Evolutionary conservation across 2,329 filamentous ascomycete genomes (phyloP).

Genomic region (Helicocarpus griseus): DNA sequence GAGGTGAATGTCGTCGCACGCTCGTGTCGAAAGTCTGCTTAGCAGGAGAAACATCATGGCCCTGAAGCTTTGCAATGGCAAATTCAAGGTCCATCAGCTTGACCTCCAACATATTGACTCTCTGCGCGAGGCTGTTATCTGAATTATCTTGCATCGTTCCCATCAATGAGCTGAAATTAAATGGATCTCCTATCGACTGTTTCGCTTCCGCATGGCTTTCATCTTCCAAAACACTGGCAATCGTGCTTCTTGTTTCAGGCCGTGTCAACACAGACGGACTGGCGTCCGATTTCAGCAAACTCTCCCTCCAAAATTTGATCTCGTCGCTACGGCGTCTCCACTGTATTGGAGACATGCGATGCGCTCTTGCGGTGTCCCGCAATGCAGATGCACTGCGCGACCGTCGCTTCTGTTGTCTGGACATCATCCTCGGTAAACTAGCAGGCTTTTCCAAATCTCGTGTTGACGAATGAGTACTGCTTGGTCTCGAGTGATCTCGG

Average conservation of each 20-base stretch:
- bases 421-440: not conserved
- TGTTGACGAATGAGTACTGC: constrained; percentile 5
- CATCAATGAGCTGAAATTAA: constrained; percentile 30
- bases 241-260: constrained; percentile 8
- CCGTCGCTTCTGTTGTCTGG: constrained; percentile 27
- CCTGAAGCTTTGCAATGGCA: constrained; percentile 40
- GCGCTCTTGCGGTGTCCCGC: constrained; percentile 24
- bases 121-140: constrained; percentile 33
- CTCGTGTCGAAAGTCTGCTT: not conserved
- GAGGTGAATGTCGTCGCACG: not conserved
- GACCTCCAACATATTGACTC: constrained; percentile 41
- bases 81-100: constrained; percentile 43
- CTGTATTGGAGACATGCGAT: constrained; percentile 31
- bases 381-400: constrained; percentile 37
- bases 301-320: constrained; percentile 28
- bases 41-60: constrained; percentile 17
- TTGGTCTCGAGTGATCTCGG: constrained; percentile 8
- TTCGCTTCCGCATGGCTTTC: not conserved
- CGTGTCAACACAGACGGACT: constrained; percentile 10
- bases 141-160: constrained; percentile 32
- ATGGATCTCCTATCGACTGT: constrained; percentile 10
- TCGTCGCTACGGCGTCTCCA: constrained; percentile 35
- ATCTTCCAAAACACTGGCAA: constrained; percentile 2
- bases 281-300: constrained; percentile 20
- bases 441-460: not conserved